Base-by-base conservation (phyloP, 441 rosid species). In the Populus trichocarpa region DNA sequence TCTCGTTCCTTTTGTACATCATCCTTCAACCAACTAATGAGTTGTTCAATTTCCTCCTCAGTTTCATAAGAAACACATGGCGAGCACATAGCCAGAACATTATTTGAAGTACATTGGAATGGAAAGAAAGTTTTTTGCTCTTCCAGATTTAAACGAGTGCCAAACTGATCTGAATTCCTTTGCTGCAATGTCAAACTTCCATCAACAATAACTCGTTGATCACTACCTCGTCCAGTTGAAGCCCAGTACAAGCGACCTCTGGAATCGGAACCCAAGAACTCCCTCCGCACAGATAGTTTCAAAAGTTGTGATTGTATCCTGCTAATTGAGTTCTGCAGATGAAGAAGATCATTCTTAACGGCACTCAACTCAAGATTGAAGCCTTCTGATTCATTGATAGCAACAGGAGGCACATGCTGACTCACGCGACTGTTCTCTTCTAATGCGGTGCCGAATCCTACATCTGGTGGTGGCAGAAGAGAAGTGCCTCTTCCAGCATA, bases 221-320 rank as follows among this genome's bases (percentile, higher is more conserved):
- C 79, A 80, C 86, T 85, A 32, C 83, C 89, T 22, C 84, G 90
- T 74, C 84, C 76, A 50, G 86, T 88, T 74, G 97, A 92, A 84
- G 90, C 88, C 98, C 97, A 97, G 83, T 97, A 97, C 78, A 95
- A 79, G 72, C 92, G 95, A 81, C 97, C 93, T 77, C 85, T 74
- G 78, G 94, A 89, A 89, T 97, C 99, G 73, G 81, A 81, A n/a
- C 99, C 99, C 90, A 95, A 83, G 87, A 90, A 91, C 75, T 97
- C 97, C 85, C 88, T 89, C 42, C 98, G 93, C 70, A 91, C 73
- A 73, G 97, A 87, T 78, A 87, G 87, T 82, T 85, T 93, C 57
- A 81, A 81, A 75, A 95, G 88, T 90, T 93, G 95, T 28, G 85
- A 86, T 74, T 91, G 94, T 73, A 86, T 75, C 79, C 84, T 84